Base-by-base conservation (phyloP, 2,329 filamentous ascomycete species). In the Blumeria hordei region DNA sequence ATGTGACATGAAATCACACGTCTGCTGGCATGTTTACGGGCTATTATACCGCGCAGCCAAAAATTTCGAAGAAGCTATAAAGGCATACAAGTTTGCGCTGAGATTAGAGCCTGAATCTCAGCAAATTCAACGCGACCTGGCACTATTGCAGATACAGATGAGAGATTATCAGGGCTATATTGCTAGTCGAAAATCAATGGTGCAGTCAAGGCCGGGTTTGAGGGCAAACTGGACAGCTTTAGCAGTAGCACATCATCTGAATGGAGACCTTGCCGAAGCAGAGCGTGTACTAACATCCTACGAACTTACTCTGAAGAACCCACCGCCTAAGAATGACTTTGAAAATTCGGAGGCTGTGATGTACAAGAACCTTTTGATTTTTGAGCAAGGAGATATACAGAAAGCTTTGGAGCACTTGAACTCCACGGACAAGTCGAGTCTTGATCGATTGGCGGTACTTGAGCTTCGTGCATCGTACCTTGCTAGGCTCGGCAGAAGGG, bases 21-120 rank as follows among this genome's bases (percentile, higher is more conserved):
- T 98, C 64, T 96, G 88, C 74, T 98, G 92, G 92, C 93, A 98
- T 69, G 92, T 98, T 58, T 98, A 96, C 68, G 92, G 93, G 35
- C 71, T 98, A 61, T 76, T 98, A 53, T 96, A 94, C 70, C 82
- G 90, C 54, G 83, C 86, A 52, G 83, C 85, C 66, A 96, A 96
- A 75, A 96, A 98, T 70, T 96, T 93, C 63, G 92, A 96, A 68
- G 92, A 96, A 71, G 90, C 93, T 9, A 95, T 95, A 72, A 96
- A 96, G 74, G 93, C 92, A 57, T 98, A 98, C 74, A 93, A 94
- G 67, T 94, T 94, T 68, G 92, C 92, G 14, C 72, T 98, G 62
- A 81, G 80, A 66, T 77, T 96, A 57, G 92, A 98, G 65, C 90
- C 93, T n/a, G 88, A 94, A 21, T 94, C 87, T 12, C 75, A 80